Base-by-base conservation (phyloP, 1,284 basidiomycete genomes). In the Rhodotorula sp. region DNA sequence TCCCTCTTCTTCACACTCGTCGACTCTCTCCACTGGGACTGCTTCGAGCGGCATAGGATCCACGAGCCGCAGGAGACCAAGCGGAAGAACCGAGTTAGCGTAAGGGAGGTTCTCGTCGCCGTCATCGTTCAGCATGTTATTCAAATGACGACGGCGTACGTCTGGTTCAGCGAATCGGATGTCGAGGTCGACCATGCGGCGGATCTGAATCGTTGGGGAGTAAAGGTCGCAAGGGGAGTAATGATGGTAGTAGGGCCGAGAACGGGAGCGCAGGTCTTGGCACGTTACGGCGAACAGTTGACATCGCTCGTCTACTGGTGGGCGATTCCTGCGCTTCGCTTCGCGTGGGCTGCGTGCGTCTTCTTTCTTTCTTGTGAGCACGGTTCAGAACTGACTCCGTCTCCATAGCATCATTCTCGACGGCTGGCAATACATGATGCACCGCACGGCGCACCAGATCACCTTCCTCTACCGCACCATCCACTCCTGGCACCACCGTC, bases 381-480 rank as follows among this genome's bases (percentile, higher is more conserved):
- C 15, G 15, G n/a, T 4, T 9, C 48, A 46, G 66, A 51, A 27
- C 39, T 22, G 47, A 64, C 27, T 58, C 68, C 74, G 44, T 44
- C 56, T 44, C 36, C 19, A 15, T 62, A 97, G 94, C 83, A 91
- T 96, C 80, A 80, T 95, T 71, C 90, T 99, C 78, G 95, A 99
- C 82, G 94, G 94, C 46, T 98, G 94, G 94, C 94, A 99, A 82
- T 99, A 99, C 82, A 92, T 92, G 82, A 84, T 93, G 51, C 95
- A 99, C 80, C 91, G 96, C 58, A 57, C 65, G 7, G 69, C 70
- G 24, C 83, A 83, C 86, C 77, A 94, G 92, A 54, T 63, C 83
- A 90, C 89, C 68, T 95, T 86, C 80, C 85, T 99, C 47, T 99
- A 97, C 84, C 90, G 88, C 76, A 86, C 91, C 70, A 86, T 98